phyloP scores from a whole-genome alignment of 2,329 filamentous ascomycete genomes.

The Hypoxylon sp. region DNA sequence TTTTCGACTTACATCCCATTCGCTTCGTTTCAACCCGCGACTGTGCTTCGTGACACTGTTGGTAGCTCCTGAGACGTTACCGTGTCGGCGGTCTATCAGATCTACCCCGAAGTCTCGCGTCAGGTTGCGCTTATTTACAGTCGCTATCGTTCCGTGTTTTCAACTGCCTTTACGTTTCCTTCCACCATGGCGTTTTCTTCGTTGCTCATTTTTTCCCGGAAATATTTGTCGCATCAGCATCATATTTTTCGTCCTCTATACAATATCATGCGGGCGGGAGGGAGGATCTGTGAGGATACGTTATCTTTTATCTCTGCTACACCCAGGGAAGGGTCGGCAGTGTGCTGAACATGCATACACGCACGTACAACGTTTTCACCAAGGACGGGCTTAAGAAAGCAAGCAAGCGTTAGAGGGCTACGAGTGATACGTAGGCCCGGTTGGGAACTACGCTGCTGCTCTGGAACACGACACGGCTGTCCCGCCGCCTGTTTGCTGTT shows the following conservation, averaged over 20 bases:
- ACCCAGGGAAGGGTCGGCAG: constrained; percentile 5
- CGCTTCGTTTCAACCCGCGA: constrained; percentile 14
- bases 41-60: neutral
- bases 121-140: constrained; percentile 17
- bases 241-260: constrained; percentile 11
- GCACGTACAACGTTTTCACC: constrained; percentile 26
- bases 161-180: constrained; percentile 11
- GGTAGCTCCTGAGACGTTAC: neutral
- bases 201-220: neutral
- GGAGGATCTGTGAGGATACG: constrained; percentile 39
- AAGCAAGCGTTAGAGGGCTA: neutral
- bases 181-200: constrained; percentile 6
- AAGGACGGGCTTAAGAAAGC: neutral
- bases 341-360: constrained; percentile 13
- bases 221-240: neutral
- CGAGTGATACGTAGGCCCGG: neutral
- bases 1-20: constrained; percentile 10
- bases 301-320: constrained; percentile 15
- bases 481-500: constrained; percentile 5
- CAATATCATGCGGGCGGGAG: constrained; percentile 6
- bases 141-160: constrained; percentile 4
- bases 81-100: neutral
- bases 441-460: constrained; percentile 1
- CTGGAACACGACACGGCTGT: constrained; percentile 17
- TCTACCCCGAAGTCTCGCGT: neutral